Base-by-base conservation (phyloP, 2,329 filamentous ascomycete genomes). In the Fusarium sp. region DNA sequence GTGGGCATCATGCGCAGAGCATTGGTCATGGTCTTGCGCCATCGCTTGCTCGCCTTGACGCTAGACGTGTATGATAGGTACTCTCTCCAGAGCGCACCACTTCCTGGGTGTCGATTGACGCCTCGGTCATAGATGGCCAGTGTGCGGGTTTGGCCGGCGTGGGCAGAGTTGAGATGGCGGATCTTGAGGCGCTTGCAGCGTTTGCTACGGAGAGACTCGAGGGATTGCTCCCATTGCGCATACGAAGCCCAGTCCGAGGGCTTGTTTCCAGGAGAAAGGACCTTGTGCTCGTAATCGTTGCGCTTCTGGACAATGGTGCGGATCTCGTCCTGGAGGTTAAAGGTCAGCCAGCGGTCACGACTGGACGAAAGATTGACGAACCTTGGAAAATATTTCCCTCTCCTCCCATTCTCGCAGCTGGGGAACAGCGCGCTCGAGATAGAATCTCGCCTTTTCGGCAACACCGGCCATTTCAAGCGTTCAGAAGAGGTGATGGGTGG, bases 391-490 rank as follows among this genome's bases (percentile, higher is more conserved):
- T 77, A 99, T 93, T 78, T 94, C 92, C 83, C 98, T 98, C 75
- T 94, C 90, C 84, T 97, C 94, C 83, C 95, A 97, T 79, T 98
- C 95, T 72, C 95, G 94, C 66, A 99, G 89, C 83, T 98, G 95
- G 17, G 95, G 95, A 50, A 98, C 94, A 3, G 94, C 93, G 77
- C 96, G 93, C 86, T 99, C 97, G 74, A 98, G 90, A 84, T 94
- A 98, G 85, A 96, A 98, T 68, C 96, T 94, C 65, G 96, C 97
- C 85, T 98, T 98, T 80, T 98, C 97, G 73, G 94, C 93, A 68
- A 97, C 92, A 47, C 91, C 93, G 2, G 95, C 90, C 95, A 98
- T 97, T 7, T 61, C 73, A 17, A 32, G 32, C 35, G 12, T 47
- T 59, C 35, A 60, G 45, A 14, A 52, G 65, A 56, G 50, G 60